Percentiles rank a stretch among this genome's conserved stretches.
phyloP scores from a whole-genome alignment of 345 rosid genomes.

The Boechera stricta region DNA sequence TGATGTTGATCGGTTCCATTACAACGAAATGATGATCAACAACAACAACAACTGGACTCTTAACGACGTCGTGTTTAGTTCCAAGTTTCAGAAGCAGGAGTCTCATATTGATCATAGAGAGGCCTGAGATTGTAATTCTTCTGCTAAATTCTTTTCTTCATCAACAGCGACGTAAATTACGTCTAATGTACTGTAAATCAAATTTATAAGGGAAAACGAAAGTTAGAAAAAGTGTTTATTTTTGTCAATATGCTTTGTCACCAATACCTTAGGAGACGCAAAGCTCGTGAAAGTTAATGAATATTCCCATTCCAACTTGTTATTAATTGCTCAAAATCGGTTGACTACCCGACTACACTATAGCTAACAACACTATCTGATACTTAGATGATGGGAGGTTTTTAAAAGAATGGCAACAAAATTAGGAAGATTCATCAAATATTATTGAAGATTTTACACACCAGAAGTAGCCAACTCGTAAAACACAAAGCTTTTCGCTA shows the following conservation, averaged over 20 bases:
- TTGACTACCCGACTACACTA: too few relatives aligned
- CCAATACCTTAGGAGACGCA: background rate
- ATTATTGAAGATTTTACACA: constrained; percentile 16
- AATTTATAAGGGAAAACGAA: background rate
- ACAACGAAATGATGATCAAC: constrained; percentile 32
- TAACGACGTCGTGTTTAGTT: constrained; percentile 51
- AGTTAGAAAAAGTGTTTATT: background rate
- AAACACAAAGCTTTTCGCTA: constrained; percentile 8
- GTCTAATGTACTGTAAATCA: constrained; percentile 39
- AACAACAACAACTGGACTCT: constrained; percentile 41
- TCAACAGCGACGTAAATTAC: constrained; percentile 51
- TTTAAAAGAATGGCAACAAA: background rate
- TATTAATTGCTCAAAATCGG: background rate
- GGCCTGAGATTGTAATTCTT: constrained; percentile 45
- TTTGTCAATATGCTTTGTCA: background rate
- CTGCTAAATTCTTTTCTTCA: constrained; percentile 41
- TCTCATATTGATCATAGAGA: constrained; percentile 35
- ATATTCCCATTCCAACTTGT: background rate
- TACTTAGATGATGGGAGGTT: background rate
- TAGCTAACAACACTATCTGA: background rate
- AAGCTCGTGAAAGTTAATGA: background rate
- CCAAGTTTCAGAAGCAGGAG: constrained; percentile 56
- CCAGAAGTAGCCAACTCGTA: constrained; percentile 25
- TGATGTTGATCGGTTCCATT: constrained; percentile 26
- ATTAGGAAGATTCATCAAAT: background rate